Percentiles rank a stretch among this genome's conserved stretches.
phyloP scores from a whole-genome alignment of 306 rosid genomes.

The Medicago ruthenica region DNA sequence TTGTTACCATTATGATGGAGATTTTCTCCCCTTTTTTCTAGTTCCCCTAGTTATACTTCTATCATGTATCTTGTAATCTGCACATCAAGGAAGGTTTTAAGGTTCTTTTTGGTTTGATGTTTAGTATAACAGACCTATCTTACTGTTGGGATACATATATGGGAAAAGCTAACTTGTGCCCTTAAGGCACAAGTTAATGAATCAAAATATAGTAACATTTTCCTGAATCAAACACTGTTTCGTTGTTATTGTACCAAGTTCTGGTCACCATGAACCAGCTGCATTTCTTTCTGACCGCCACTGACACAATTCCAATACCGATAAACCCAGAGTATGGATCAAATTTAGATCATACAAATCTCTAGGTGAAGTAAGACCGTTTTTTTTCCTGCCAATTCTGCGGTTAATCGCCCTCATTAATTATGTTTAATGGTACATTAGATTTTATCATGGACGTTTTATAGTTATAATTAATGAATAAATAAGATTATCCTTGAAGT shows the following conservation, averaged over 20 bases:
- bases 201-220: too few relatives aligned
- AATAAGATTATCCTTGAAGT: slow-evolving; percentile 4
- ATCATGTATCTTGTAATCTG: not conserved
- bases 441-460: slow-evolving; percentile 4
- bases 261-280: not conserved
- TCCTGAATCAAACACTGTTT: not conserved
- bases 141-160: not conserved
- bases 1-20: slow-evolving; percentile 6
- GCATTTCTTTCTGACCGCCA: not conserved
- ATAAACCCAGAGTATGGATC: not conserved
- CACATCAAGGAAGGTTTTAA: not conserved
- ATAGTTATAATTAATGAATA: slow-evolving; percentile 5
- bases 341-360: not conserved
- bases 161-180: too few relatives aligned
- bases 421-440: slow-evolving; percentile 5
- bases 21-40: not conserved
- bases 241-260: not conserved
- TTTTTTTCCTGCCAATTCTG: not conserved
- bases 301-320: not conserved
- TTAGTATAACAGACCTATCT: not conserved
- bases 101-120: not conserved
- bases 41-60: not conserved
- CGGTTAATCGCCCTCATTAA: slow-evolving; percentile 4
- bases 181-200: too few relatives aligned
- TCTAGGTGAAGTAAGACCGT: not conserved